These are phyloP conservation scores for Epichloe elymi DNA, from an alignment of 2,329 filamentous ascomycete genomes.

Conservation along the genomic window DNA sequence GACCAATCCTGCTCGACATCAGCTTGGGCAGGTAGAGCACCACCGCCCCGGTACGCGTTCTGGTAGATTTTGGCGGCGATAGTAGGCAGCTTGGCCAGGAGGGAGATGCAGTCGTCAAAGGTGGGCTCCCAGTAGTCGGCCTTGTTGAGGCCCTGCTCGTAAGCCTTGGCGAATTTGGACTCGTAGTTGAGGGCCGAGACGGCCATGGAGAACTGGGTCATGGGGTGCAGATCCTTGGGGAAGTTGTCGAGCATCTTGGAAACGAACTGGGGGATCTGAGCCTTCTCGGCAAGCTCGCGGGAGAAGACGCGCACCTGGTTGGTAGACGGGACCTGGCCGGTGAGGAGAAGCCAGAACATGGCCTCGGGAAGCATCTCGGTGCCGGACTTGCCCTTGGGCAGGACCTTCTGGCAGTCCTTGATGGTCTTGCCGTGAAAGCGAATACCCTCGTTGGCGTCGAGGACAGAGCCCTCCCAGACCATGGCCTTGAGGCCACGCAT, in stretches of 20 bases:
- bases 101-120: constrained; percentile 86
- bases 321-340: constrained; percentile 76
- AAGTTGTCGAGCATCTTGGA: constrained; percentile 81
- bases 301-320: constrained; percentile 73
- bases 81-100: constrained; percentile 90
- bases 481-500: constrained; percentile 97
- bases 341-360: constrained; percentile 99
- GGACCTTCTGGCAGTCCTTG: constrained; percentile 88
- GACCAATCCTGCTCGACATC: constrained; percentile 89
- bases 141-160: constrained; percentile 84
- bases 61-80: constrained; percentile 98
- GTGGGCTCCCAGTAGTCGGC: constrained; percentile 98
- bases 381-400: constrained; percentile 83
- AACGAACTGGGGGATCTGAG: constrained; percentile 69
- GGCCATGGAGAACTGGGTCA: constrained; percentile 94
- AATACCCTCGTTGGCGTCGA: constrained; percentile 94
- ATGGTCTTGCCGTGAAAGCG: constrained; percentile 96
- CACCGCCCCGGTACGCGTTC: constrained; percentile 65
- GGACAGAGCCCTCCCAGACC: constrained; percentile 96
- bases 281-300: constrained; percentile 75
- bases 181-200: constrained; percentile 94
- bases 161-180: constrained; percentile 84
- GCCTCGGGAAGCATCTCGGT: constrained; percentile 97
- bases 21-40: constrained; percentile 60
- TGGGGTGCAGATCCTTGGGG: constrained; percentile 82